Percentiles rank a stretch among this genome's conserved stretches.
Evolutionary conservation across 345 rosid genomes (phyloP).

Genomic region (Hibiscus tridactylites): DNA sequence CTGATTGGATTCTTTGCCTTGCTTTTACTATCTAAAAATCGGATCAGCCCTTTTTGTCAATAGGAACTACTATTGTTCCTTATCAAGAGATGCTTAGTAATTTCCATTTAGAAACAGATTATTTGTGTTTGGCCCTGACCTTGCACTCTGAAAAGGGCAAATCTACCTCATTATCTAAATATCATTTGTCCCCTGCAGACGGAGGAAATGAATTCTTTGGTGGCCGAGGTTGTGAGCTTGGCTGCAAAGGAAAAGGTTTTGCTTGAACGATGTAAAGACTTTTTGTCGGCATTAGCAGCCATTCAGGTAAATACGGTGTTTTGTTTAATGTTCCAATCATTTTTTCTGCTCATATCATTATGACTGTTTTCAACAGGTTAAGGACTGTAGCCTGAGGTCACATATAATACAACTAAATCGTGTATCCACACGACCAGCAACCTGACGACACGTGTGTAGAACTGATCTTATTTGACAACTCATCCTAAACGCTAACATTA

Average conservation of each 20-base stretch:
- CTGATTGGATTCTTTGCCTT: background rate
- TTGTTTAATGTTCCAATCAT: background rate
- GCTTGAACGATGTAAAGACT: slow-evolving; percentile 58
- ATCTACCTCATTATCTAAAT: background rate
- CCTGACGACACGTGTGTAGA: slow-evolving; percentile 66
- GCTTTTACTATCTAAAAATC: background rate
- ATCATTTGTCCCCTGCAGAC: slow-evolving; percentile 36
- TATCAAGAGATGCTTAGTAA: background rate
- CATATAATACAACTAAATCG: slow-evolving; percentile 66
- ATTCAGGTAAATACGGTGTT: slow-evolving; percentile 47
- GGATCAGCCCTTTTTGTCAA: background rate
- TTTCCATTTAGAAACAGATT: background rate
- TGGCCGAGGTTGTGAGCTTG: slow-evolving; percentile 54
- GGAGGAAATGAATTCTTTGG: slow-evolving; percentile 57
- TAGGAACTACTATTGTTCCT: background rate
- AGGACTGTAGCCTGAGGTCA: slow-evolving; percentile 80
- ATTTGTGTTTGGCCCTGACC: too few relatives aligned
- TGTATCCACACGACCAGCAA: slow-evolving; percentile 32
- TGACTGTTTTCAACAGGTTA: slow-evolving; percentile 41
- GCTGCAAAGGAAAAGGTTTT: slow-evolving; percentile 57
- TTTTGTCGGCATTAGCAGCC: slow-evolving; percentile 59
- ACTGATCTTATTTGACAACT: slow-evolving; percentile 59
- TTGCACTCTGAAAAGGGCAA: background rate
- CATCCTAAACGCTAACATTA: slow-evolving; percentile 44
- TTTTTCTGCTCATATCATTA: slow-evolving; percentile 4